These are phyloP conservation scores for Monilinia aucupariae DNA, from an alignment of 2,329 filamentous ascomycete species.

Conservation along the genomic window DNA sequence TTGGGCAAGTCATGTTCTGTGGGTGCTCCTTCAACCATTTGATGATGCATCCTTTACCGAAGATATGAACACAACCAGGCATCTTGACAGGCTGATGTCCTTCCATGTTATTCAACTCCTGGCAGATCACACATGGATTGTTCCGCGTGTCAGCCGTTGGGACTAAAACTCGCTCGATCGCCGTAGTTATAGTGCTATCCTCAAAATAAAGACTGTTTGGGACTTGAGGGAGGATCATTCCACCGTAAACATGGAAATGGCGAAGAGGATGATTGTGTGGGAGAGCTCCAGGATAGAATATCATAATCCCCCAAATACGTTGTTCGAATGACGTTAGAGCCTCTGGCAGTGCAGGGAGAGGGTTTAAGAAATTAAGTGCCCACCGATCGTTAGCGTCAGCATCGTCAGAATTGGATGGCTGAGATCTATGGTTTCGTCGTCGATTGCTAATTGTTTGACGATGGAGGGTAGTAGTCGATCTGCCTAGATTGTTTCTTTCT, in stretches of 20 bases:
- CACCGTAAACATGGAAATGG: background rate
- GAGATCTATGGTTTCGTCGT: background rate
- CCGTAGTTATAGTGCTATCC: background rate
- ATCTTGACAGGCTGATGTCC: background rate
- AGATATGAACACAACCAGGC: background rate
- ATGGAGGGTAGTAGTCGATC: no score
- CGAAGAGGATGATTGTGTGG: background rate
- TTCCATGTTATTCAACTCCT: background rate
- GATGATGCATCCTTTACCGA: background rate
- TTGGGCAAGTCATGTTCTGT: background rate
- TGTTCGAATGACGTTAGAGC: background rate
- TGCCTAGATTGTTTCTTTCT: accelerated
- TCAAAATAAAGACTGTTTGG: background rate
- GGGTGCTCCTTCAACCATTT: background rate
- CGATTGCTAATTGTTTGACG: background rate
- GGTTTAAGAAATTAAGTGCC: background rate
- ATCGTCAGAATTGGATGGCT: background rate
- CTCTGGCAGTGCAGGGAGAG: background rate
- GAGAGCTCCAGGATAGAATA: background rate
- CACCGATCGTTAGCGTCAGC: background rate
- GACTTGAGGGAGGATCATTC: background rate
- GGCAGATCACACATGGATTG: background rate
- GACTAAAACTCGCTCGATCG: background rate
- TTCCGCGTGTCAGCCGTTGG: background rate
- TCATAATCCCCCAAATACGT: no score